Percentiles rank a stretch among this genome's conserved stretches.
These are phyloP conservation scores for Mycena vulgaris DNA, from an alignment of 768 basidiomycete species.

Conservation along the genomic window DNA sequence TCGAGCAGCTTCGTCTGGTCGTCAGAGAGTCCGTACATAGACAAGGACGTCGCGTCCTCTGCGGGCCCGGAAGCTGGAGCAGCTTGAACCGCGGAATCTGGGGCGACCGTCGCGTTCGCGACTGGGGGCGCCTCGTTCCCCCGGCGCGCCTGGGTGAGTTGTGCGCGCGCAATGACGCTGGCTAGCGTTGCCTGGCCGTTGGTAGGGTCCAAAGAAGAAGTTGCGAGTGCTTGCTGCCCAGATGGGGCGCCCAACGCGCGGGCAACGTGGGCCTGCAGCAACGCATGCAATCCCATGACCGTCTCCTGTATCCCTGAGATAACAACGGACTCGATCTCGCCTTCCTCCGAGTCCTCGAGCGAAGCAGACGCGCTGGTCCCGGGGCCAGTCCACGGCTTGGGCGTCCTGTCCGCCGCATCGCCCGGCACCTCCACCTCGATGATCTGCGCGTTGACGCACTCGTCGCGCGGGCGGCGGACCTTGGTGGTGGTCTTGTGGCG, in stretches of 20 bases:
- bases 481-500: constrained; percentile 78
- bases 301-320: constrained; percentile 66
- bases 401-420: not conserved
- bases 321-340: constrained; percentile 67
- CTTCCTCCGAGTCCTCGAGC: constrained; percentile 63
- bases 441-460: constrained; percentile 73
- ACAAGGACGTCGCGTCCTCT: constrained; percentile 54
- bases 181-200: constrained; percentile 79
- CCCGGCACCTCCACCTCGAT: constrained; percentile 76
- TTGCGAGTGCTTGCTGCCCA: constrained; percentile 7
- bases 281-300: constrained; percentile 68
- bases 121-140: not conserved
- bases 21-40: constrained; percentile 80
- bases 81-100: not conserved
- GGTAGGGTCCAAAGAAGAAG: constrained; percentile 57
- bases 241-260: constrained; percentile 62
- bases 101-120: not conserved
- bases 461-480: constrained; percentile 64
- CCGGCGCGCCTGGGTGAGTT: constrained; percentile 43
- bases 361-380: constrained; percentile 61
- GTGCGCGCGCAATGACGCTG: constrained; percentile 81
- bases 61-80: not conserved
- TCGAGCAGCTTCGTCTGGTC: constrained; percentile 81
- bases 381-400: not conserved
- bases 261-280: constrained; percentile 72